These are phyloP conservation scores for Ascoidea asiatica DNA, from an alignment of 805 yeast genomes.

Conservation along the genomic window DNA sequence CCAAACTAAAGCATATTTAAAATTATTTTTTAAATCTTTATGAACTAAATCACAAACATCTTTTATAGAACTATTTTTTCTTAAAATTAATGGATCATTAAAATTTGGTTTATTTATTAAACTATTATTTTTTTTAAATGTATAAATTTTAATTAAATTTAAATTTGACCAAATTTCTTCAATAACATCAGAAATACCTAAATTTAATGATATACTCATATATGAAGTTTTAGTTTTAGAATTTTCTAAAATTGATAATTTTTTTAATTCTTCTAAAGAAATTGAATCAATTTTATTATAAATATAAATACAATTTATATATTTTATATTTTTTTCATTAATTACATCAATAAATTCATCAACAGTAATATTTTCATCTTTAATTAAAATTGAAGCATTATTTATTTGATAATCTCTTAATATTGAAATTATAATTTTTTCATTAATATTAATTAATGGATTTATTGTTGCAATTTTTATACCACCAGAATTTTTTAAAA, in stretches of 20 bases:
- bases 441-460: conserved; percentile 75
- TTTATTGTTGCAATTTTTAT: conserved; percentile 68
- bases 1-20: conserved; percentile 94
- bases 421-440: conserved; percentile 62
- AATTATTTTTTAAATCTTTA: conserved; percentile 81
- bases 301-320: conserved; percentile 83
- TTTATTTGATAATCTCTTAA: conserved; percentile 81
- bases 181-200: conserved; percentile 77
- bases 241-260: conserved; percentile 84
- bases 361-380: conserved; percentile 81
- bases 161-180: conserved; percentile 91
- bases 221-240: no score
- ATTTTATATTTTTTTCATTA: conserved; percentile 76
- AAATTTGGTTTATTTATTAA: conserved; percentile 62
- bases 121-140: conserved; percentile 71
- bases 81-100: conserved; percentile 81
- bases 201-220: conserved; percentile 79
- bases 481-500: conserved; percentile 81
- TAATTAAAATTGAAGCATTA: conserved; percentile 82
- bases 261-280: conserved; percentile 84
- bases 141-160: conserved; percentile 66
- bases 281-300: conserved; percentile 95
- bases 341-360: conserved; percentile 90
- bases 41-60: conserved; percentile 88
- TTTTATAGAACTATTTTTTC: conserved; percentile 65